Evolutionary conservation across 2,329 filamentous ascomycete species (phyloP).

Genomic region (Orbilia quercus): DNA sequence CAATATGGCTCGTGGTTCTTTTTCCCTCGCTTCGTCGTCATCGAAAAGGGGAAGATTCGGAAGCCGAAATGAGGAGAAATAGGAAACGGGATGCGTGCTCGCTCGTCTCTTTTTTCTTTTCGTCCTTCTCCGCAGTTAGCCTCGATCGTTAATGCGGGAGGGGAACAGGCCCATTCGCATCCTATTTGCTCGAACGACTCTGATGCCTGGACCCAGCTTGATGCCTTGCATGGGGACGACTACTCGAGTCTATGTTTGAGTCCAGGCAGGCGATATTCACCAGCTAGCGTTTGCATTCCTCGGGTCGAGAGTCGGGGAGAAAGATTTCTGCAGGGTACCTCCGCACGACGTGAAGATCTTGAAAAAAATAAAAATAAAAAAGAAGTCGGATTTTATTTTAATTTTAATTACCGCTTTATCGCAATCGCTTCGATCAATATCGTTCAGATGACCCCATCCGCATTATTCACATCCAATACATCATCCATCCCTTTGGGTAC

Average conservation of each 20-base stretch:
- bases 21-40: slow-evolving; percentile 42
- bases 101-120: slow-evolving; percentile 21
- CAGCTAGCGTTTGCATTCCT: slow-evolving; percentile 1
- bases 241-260: slow-evolving; percentile 6
- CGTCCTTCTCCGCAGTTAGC: slow-evolving; percentile 46
- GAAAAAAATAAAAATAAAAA: neutral
- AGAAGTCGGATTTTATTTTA: neutral
- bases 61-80: slow-evolving; percentile 38
- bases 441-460: neutral
- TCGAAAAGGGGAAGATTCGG: slow-evolving; percentile 49
- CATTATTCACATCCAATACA: neutral
- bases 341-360: slow-evolving; percentile 16
- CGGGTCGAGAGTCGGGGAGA: slow-evolving; percentile 22
- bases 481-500: too few relatives aligned
- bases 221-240: slow-evolving; percentile 33
- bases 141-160: slow-evolving; percentile 45
- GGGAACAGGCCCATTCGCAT: slow-evolving; percentile 16
- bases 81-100: slow-evolving; percentile 52
- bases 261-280: slow-evolving; percentile 14
- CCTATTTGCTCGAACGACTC: slow-evolving; percentile 21
- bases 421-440: neutral
- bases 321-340: slow-evolving; percentile 17
- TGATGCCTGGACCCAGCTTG: slow-evolving; percentile 11
- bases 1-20: slow-evolving; percentile 13
- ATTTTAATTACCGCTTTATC: neutral